Conservation (phyloP, 768 basidiomycete genomes). For the Tulasnella sp. region DNA sequence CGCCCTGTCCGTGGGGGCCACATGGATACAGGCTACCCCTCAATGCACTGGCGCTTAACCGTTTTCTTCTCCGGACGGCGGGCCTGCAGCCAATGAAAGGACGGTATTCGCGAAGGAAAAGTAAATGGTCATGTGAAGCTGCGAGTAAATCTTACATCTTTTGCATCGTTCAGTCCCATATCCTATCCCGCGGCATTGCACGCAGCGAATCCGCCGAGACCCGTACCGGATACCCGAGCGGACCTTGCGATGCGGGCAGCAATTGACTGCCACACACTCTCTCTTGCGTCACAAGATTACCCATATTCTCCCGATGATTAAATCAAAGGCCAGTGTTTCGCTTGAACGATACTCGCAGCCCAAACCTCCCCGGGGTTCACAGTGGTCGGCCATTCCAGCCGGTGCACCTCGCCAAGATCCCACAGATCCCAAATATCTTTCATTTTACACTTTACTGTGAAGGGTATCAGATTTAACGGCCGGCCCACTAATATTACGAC, state of each 20-base stretch:
- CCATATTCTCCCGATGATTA: constrained; percentile 9
- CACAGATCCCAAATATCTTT: constrained; percentile 5
- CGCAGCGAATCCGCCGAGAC: not conserved
- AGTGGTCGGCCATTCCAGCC: not conserved
- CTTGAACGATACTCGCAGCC: constrained; percentile 5
- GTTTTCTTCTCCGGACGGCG: not conserved
- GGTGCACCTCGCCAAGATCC: constrained; percentile 10
- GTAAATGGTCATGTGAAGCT: constrained; percentile 1
- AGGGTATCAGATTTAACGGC: not conserved
- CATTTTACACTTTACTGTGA: constrained; percentile 10
- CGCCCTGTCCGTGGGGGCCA: not conserved
- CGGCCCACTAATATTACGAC: not conserved
- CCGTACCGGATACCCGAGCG: constrained; percentile 9
- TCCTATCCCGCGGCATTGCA: not conserved
- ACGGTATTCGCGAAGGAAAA: not conserved
- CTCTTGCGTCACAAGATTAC: not conserved
- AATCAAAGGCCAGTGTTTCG: not conserved
- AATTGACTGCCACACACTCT: not conserved
- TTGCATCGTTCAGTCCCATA: not conserved
- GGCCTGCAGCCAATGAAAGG: not conserved
- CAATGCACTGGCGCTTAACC: constrained; percentile 3
- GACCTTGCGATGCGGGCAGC: not conserved
- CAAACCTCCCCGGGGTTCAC: not conserved
- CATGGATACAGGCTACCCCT: constrained; percentile 4
- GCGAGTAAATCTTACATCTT: constrained; percentile 8